Evolutionary conservation across 345 rosid genomes (phyloP), one percentile per base, ranked within the genome.

Genomic region (Murraya koenigii): DNA sequence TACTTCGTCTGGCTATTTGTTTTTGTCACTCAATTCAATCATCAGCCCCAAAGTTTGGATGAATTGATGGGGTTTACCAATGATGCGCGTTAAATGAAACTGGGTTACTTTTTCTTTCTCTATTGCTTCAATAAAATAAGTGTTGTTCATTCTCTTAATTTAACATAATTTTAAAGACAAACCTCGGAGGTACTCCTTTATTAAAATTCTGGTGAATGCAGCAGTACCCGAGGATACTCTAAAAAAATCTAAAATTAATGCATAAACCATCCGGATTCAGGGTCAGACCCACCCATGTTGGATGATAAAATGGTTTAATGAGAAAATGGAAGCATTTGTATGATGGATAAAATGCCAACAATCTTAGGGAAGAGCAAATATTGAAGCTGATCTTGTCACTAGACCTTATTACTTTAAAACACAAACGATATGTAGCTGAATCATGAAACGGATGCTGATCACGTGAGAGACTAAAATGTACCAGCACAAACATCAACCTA

Each of bases 281-380:
- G 35, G 35, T 3, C 35, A 33, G 35, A 33, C 3, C 35, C 33
- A 32, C 33, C 33, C 33, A 32, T 32, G 33, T 32, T 32, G 33
- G 33, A 3, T 32, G 33, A 47, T 44, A 9, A 25, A 47, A 38
- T n/a, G 2, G 26, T 7, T 19, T 47, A 4, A 19, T 32, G 23
- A 65, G 28, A 55, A 32, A 25, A 55, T 55, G 75, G 75, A 56
- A 73, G 23, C 0, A 14, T 25, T 23, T 59, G n/a, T 3, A 25
- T 25, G 32, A 56, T 56, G 52, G 32, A 56, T n/a, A 72, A 33
- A 72, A n/a, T 72, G 49, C 75, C 65, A 72, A 72, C 6, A 33
- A 38, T 23, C 6, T 35, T 25, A 58, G 14, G 14, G 33, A 15
- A 6, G 8, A 35, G 22, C 20, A 56, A 55, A n/a, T 58, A 25